A percentile compares a stretch with the other conserved stretches of the same genome.
Evolutionary conservation across 2,329 filamentous ascomycete species (phyloP).

Genomic region (Alternaria sp.): DNA sequence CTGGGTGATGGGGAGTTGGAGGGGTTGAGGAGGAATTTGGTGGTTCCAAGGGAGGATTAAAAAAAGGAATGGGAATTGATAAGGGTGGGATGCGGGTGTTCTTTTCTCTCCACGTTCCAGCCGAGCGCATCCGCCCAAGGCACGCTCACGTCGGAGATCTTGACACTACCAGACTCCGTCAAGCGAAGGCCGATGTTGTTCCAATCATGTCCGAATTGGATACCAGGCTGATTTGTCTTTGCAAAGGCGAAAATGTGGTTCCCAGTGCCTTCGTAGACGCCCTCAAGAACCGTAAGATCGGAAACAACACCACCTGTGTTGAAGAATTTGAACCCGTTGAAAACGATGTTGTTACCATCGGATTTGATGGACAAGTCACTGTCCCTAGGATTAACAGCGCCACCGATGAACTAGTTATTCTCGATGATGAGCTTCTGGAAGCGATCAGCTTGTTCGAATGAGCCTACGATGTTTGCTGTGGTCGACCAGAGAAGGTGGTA

Average conservation of each 20-base stretch:
- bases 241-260: conserved; percentile 71
- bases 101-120: conserved; percentile 63
- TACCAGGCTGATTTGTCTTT: conserved; percentile 65
- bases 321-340: conserved; percentile 71
- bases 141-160: conserved; percentile 65
- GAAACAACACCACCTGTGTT: conserved; percentile 73
- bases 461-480: conserved; percentile 68
- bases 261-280: conserved; percentile 65
- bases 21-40: conserved; percentile 51
- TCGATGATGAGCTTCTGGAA: conserved; percentile 65
- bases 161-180: conserved; percentile 70
- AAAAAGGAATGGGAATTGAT: too few species aligned
- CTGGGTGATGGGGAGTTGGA: conserved; percentile 65
- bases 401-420: conserved; percentile 73
- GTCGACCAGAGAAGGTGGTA: conserved; percentile 72
- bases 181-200: conserved; percentile 70
- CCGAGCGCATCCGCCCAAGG: conserved; percentile 70
- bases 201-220: conserved; percentile 69
- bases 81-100: conserved; percentile 34
- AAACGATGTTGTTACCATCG: conserved; percentile 64
- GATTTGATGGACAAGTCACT: conserved; percentile 66
- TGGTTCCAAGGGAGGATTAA: conserved; percentile 19
- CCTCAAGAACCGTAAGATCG: conserved; percentile 71
- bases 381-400: conserved; percentile 71
- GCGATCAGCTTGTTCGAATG: conserved; percentile 66